Evolutionary conservation across 129 eudicot genomes (phyloP).

Genomic region (Logfia minima): DNA sequence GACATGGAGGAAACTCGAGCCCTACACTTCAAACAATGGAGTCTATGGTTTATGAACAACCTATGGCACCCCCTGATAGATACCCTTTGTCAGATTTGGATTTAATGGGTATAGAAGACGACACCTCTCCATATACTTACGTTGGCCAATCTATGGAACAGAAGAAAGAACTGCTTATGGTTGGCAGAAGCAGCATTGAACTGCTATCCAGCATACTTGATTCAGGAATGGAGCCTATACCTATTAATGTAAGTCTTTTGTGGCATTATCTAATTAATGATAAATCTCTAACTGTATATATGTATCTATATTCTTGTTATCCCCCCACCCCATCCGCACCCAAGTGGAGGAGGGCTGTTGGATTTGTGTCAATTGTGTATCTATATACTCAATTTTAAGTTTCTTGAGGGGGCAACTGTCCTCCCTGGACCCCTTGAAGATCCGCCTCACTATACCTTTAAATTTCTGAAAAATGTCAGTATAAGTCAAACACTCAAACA

Average conservation of each 20-base stretch:
- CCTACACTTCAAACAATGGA: conserved; percentile 44
- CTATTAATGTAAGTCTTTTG: conserved; percentile 57
- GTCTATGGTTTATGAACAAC: conserved; percentile 55
- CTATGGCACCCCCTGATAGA: conserved; percentile 51
- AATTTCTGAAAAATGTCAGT: neutral
- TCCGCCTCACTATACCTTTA: neutral
- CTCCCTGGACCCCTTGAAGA: too few species aligned
- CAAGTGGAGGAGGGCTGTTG: neutral
- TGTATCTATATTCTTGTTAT: neutral
- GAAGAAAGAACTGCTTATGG: conserved; percentile 70
- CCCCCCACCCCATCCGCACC: neutral
- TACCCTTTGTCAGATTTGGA: conserved; percentile 68
- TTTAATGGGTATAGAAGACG: conserved; percentile 34
- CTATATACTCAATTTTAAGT: too few species aligned
- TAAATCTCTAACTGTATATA: neutral
- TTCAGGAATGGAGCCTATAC: conserved; percentile 62
- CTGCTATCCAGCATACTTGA: conserved; percentile 81
- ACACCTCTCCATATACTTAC: conserved; percentile 31
- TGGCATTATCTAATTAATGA: neutral
- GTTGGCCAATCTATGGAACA: conserved; percentile 54
- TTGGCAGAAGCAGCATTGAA: conserved; percentile 75
- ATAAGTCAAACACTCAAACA: neutral
- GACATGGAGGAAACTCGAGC: conserved; percentile 41
- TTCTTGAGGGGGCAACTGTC: too few species aligned
- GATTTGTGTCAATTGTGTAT: neutral